A percentile compares a stretch with the other conserved stretches of the same genome.
Evolutionary conservation across 2,329 filamentous ascomycete species (phyloP).

Genomic region (Penicillium sp.): DNA sequence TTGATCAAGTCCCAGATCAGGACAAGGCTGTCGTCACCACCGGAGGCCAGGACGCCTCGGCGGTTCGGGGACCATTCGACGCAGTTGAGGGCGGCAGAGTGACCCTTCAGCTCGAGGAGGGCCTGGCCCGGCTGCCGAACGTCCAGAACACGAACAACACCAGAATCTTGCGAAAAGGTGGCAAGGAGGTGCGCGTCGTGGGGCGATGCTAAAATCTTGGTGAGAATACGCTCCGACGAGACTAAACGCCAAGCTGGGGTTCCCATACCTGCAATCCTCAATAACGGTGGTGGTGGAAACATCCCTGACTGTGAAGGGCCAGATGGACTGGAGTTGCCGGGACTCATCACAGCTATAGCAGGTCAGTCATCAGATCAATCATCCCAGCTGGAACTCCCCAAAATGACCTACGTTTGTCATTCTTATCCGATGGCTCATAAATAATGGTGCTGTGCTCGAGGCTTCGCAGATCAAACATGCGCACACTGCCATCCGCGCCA

Average conservation of each 20-base stretch:
- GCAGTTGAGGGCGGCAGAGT: constrained; percentile 80
- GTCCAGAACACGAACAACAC: constrained; percentile 88
- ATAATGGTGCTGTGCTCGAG: constrained; percentile 98
- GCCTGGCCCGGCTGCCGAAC: constrained; percentile 95
- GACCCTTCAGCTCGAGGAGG: constrained; percentile 85
- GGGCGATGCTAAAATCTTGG: constrained; percentile 64
- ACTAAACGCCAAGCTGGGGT: neutral
- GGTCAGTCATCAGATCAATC: constrained; percentile 3
- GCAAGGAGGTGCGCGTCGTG: constrained; percentile 93
- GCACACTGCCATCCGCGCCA: constrained; percentile 92
- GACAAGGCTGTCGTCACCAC: constrained; percentile 87
- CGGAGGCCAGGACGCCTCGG: constrained; percentile 83
- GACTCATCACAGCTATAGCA: constrained; percentile 43
- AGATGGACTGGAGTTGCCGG: constrained; percentile 64
- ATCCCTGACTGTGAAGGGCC: constrained; percentile 55
- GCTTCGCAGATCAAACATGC: constrained; percentile 97
- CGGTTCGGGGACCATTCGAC: constrained; percentile 92
- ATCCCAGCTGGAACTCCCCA: neutral
- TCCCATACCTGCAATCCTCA: constrained; percentile 45
- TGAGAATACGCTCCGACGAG: constrained; percentile 6
- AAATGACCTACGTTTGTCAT: constrained; percentile 57
- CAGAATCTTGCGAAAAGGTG: constrained; percentile 94
- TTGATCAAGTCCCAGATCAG: constrained; percentile 92
- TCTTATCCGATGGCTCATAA: constrained; percentile 92
- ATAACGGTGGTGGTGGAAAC: constrained; percentile 60